Base-by-base conservation (phyloP, 768 basidiomycete genomes). In the Boletus speciosus region DNA sequence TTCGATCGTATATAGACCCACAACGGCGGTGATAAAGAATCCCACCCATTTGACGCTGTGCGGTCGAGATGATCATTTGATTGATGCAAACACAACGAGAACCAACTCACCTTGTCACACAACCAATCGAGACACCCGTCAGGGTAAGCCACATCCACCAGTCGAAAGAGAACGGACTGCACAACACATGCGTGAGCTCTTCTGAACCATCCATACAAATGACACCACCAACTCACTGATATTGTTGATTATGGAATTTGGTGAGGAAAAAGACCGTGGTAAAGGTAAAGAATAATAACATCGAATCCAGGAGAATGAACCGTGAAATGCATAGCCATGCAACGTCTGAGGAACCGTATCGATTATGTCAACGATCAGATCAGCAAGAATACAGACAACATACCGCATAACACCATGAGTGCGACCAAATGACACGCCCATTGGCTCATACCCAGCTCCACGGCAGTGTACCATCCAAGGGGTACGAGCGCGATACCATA, bases 261-360 rank as follows among this genome's bases (percentile, higher is more conserved):
- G 91, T 85, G 47, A 98, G 76, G 69, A 89, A 92, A 73, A 96
- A 95, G 61, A 96, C 90, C 40, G 95, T 95, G 66, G 91, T 86
- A 79, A 98, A 93, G 38, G 97, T 98, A 77, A 99, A 98, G 80
- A 96, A 97, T 34, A 99, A 77, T n/a, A 99, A 76, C 93, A 99
- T 97, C 21, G 97, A 94, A 70, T 99, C 97, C 64, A 99, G 78
- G 36, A 99, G 85, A 72, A 98, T 94, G 70, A 99, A 99, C 25
- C 96, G 85, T 29, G 94, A 96, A 67, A 98, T 99, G 63, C 86
- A 89, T 42, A 98, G 71, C 97, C 95, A 99, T 57, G 90, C 95
- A 56, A 98, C 84, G 73, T 99, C 97, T 97, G 29, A 29, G 2
- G 23, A n/a, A 38, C 4, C 23, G 19, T 10, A 12, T 14, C 2